These are phyloP conservation scores for Saccharomycopsis amapae DNA, from an alignment of 805 yeast genomes.

Conservation along the genomic window DNA sequence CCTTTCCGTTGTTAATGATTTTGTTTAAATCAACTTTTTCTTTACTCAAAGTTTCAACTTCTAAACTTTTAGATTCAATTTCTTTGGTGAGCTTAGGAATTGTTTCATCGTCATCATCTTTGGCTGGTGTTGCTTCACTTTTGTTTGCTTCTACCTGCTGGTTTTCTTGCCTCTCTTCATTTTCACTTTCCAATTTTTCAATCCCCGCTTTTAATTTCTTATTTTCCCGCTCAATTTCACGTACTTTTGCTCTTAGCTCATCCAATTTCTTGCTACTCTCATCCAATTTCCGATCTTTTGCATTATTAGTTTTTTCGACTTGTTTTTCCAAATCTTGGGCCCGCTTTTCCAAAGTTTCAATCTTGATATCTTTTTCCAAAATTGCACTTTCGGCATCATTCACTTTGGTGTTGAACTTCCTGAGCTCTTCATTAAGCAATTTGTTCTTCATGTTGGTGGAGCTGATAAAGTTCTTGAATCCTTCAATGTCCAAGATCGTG, in stretches of 20 bases:
- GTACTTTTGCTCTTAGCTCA: constrained; percentile 20
- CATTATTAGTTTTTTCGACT: constrained; percentile 7
- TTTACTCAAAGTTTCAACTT: neutral
- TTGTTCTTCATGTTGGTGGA: constrained; percentile 54
- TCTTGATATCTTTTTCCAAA: constrained; percentile 20
- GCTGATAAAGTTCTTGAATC: constrained; percentile 60
- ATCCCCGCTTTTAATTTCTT: constrained; percentile 20
- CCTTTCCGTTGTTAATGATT: neutral
- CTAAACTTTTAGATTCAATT: neutral
- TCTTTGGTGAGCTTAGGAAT: neutral
- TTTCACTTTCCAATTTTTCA: constrained; percentile 19
- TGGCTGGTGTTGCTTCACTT: neutral
- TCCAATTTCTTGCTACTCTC: constrained; percentile 11
- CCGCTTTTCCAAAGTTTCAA: constrained; percentile 19
- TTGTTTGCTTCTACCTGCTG: neutral
- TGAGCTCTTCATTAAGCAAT: constrained; percentile 59
- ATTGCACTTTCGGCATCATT: constrained; percentile 23
- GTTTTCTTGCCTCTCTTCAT: constrained; percentile 4
- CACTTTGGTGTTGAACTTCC: constrained; percentile 30
- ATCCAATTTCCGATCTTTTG: constrained; percentile 11
- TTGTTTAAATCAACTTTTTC: neutral
- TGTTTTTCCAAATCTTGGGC: constrained; percentile 16
- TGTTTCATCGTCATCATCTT: neutral
- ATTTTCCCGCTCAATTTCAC: constrained; percentile 21
- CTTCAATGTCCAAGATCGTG: constrained; percentile 63